These are phyloP conservation scores for Tetragonia tetragonoides DNA, from an alignment of 148 eudicot genomes.

Conservation along the genomic window DNA sequence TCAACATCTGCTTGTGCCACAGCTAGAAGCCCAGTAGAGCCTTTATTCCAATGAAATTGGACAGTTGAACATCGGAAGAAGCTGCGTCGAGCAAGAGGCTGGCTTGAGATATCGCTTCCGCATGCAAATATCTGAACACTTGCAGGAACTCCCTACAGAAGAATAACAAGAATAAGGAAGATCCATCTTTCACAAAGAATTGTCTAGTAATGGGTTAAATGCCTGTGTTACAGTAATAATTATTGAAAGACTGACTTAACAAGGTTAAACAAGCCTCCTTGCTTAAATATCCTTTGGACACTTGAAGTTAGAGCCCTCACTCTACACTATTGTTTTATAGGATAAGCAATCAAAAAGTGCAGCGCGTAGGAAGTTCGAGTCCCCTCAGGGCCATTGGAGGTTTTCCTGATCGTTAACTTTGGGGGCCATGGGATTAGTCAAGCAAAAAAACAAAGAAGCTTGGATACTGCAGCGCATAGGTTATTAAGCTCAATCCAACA, in stretches of 20 bases:
- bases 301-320: not conserved
- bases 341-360: not conserved
- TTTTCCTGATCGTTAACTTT: too few species aligned
- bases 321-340: too few species aligned
- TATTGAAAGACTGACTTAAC: not conserved
- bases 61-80: conserved; percentile 91
- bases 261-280: not conserved
- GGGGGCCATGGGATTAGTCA: too few species aligned
- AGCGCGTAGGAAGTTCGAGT: not conserved
- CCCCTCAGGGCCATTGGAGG: too few species aligned
- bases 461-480: not conserved
- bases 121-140: conserved; percentile 85
- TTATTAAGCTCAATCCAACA: not conserved
- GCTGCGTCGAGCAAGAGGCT: conserved; percentile 86
- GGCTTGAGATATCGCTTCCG: conserved; percentile 55
- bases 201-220: not conserved
- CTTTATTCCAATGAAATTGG: conserved; percentile 78
- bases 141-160: conserved; percentile 85
- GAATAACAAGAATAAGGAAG: conserved; percentile 4
- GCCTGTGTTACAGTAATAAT: not conserved
- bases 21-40: conserved; percentile 83
- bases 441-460: too few species aligned
- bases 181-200: not conserved
- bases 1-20: conserved; percentile 98
- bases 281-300: not conserved